Evolutionary conservation across 768 basidiomycete genomes (phyloP).

Genomic region (Paxillus ammoniavirescens): DNA sequence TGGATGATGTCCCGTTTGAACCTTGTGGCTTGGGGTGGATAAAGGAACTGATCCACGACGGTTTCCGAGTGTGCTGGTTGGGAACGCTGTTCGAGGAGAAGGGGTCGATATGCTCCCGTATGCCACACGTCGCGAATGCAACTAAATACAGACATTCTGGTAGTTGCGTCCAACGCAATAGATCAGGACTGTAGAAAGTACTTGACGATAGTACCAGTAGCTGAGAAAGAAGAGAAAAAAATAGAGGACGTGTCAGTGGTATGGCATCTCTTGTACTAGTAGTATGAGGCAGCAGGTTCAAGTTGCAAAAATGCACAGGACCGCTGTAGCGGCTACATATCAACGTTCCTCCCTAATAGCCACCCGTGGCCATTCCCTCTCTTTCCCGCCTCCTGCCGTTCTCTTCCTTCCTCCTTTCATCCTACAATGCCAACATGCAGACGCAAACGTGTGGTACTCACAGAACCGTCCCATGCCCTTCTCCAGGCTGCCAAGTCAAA

Average conservation of each 20-base stretch:
- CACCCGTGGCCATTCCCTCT: conserved; percentile 56
- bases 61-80: background rate
- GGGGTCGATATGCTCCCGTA: background rate
- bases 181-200: conserved; percentile 4
- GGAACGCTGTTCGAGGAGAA: conserved; percentile 11
- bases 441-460: conserved; percentile 88
- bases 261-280: conserved; percentile 19
- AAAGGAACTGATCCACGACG: conserved; percentile 4
- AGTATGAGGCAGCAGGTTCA: conserved; percentile 17
- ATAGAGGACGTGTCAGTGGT: conserved; percentile 12
- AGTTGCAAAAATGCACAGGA: conserved; percentile 28
- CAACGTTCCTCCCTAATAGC: conserved; percentile 55
- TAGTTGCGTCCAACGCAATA: background rate
- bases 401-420: conserved; percentile 44
- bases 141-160: background rate
- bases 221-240: conserved; percentile 5
- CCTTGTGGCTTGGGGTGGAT: conserved; percentile 1
- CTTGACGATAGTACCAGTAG: background rate
- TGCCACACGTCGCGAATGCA: background rate
- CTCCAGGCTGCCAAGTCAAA: conserved; percentile 62
- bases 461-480: conserved; percentile 71
- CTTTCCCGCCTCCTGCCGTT: conserved; percentile 53
- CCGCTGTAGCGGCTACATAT: conserved; percentile 36
- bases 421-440: conserved; percentile 81
- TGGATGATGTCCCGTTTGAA: conserved; percentile 1